Evolutionary conservation across 345 rosid species (phyloP).

Genomic region (Citrus glauca): DNA sequence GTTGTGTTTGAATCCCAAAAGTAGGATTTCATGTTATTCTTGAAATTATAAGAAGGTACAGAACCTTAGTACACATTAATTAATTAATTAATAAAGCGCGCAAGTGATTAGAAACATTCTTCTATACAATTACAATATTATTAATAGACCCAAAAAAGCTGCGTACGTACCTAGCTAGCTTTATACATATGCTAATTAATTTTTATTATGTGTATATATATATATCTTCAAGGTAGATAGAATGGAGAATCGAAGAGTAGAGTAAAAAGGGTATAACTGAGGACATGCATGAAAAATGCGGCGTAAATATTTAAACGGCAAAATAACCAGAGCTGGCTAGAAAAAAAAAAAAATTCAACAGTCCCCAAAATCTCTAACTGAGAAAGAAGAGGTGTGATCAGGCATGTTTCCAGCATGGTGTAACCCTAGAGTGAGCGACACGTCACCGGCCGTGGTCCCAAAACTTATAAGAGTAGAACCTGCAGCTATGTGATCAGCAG

Average conservation of each 20-base stretch:
- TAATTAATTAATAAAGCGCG: neutral
- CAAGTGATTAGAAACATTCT: conserved; percentile 10
- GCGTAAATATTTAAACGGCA: neutral
- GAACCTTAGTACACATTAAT: conserved; percentile 21
- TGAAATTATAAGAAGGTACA: conserved; percentile 15
- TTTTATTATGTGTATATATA: neutral
- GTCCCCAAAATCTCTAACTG: conserved; percentile 69
- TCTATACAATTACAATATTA: conserved; percentile 40
- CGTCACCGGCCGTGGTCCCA: conserved; percentile 80
- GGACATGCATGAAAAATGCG: conserved; percentile 1
- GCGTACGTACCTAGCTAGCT: conserved; percentile 21
- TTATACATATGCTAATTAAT: neutral
- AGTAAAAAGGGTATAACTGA: neutral
- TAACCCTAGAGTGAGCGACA: conserved; percentile 92
- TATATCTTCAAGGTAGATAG: conserved; percentile 8
- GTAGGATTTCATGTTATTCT: conserved; percentile 18
- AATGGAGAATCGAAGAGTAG: neutral
- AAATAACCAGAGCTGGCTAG: neutral
- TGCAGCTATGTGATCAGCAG: conserved; percentile 18
- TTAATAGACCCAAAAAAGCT: conserved; percentile 15
- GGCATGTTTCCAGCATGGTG: conserved; percentile 82
- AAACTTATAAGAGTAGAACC: conserved; percentile 57
- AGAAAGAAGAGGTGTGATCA: conserved; percentile 55
- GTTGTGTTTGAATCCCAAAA: neutral
- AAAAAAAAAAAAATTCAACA: conserved; percentile 26